Base-by-base conservation (phyloP, 2,329 filamentous ascomycete species). In the Scolecobasidium constrictum region DNA sequence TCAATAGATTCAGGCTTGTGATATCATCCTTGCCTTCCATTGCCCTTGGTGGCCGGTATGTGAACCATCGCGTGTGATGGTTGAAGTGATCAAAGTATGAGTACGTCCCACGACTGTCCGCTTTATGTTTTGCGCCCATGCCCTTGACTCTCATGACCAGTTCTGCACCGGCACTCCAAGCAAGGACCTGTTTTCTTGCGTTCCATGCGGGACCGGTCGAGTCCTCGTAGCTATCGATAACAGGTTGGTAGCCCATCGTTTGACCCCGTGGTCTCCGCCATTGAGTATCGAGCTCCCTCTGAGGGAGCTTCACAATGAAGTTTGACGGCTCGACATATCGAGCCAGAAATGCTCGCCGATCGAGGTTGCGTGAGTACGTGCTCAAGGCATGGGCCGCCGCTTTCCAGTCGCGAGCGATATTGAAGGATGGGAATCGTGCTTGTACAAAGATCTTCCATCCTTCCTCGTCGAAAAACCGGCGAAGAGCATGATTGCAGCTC, bases 201-300 rank as follows among this genome's bases (percentile, higher is more conserved):
- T 58, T 56, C 68, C 68, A 73, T 44, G 57, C 58, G 2, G 47
- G 42, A 7, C 57, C 56, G 3, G 63, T 64, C 34, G 60, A 64
- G n/a, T 62, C 57, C 49, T 77, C 73, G 49, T 75, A 75, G 44
- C 71, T 73, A 51, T 77, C 72, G 38, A 78, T 66, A 34, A 66
- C 64, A 15, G 77, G 76, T 18, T 68, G 69, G 49, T 77, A 81
- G 3, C 76, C 76, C 52, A 79, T 72, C 43, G 64, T 78, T 61
- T 66, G 68, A 1, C 65, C 64, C 47, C 52, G 64, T 46, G 56
- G 46, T 4, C 56, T 49, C 12, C 51, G 49, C 49, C 58, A 58
- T 3, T 52, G 52, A n/a, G 58, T 58, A n/a, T 46, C 37, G 7
- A 50, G 35, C 45, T 52, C 19, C 46, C 46, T 6, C 47, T 52